Conservation (phyloP, 768 basidiomycete genomes). For the Hypsizygus marmoreus region DNA sequence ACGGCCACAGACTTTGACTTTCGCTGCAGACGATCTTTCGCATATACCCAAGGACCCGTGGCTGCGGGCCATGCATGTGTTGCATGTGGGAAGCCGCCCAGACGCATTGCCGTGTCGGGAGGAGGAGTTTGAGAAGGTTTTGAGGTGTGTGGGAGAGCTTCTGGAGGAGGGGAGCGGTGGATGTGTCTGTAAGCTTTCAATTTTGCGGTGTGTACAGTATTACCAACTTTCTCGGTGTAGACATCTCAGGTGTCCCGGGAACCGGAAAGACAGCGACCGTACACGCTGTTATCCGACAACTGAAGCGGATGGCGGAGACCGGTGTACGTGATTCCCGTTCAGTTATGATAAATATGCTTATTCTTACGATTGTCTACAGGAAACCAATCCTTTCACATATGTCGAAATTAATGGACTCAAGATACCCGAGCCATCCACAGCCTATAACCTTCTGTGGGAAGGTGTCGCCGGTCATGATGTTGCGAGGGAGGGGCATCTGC, state of each 20-base stretch:
- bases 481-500: slow-evolving; percentile 60
- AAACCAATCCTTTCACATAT: slow-evolving; percentile 92
- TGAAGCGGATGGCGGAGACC: slow-evolving; percentile 85
- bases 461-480: slow-evolving; percentile 82
- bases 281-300: slow-evolving; percentile 86
- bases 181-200: slow-evolving; percentile 71
- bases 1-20: slow-evolving; percentile 23
- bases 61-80: slow-evolving; percentile 83
- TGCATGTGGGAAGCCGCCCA: slow-evolving; percentile 93
- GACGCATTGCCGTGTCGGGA: slow-evolving; percentile 89
- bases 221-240: slow-evolving; percentile 44
- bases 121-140: slow-evolving; percentile 76
- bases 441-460: slow-evolving; percentile 92
- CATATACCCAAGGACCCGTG: slow-evolving; percentile 76
- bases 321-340: slow-evolving; percentile 50
- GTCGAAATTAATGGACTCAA: slow-evolving; percentile 97
- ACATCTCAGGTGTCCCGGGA: slow-evolving; percentile 98
- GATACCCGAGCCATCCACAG: slow-evolving; percentile 90
- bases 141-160: slow-evolving; percentile 78
- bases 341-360: background rate
- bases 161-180: slow-evolving; percentile 94
- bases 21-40: slow-evolving; percentile 41
- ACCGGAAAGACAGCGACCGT: slow-evolving; percentile 99
- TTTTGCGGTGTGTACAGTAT: slow-evolving; percentile 6
- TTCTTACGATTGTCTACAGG: slow-evolving; percentile 56